Evolutionary conservation across 148 eudicot species (phyloP), one percentile per base, ranked within the genome.

Genomic region (Vaccinium darrowii): DNA sequence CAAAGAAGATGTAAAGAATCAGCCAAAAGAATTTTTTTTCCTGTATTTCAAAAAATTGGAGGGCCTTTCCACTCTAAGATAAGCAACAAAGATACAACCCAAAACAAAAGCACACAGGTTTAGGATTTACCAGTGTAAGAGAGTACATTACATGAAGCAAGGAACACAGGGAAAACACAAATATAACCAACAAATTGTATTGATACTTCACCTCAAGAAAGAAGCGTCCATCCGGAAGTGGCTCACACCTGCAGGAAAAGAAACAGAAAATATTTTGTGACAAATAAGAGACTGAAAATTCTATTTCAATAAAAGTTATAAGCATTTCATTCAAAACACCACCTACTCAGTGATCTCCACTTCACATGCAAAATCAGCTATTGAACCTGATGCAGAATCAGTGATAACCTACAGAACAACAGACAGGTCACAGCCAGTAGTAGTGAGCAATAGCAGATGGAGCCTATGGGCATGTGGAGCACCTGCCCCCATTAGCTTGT

Each of bases 191-290:
- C 52, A 87, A 15, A 10, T 9, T 27, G 51, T 9, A 14, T 36
- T 8, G 14, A 21, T 60, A 58, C 79, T 84, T 84, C 86, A 94
- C 99, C 98, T 97, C 99, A 82, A 97, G 91, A 81, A 94, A 95
- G 88, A 97, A 97, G 58, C 99, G 98, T 14, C 99, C 99, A 91
- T 97, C 99, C 81, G 94, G 95, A 85, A 97, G 98, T 87, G 99
- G 98, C 84, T 97, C 98, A 80, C 99, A 97, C 88, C 99, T 97
- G 88, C 90, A 88, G 36, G 51, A 84, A 84, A 52, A 84, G 50
- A 81, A 50, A 82, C n/a, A 15, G 12, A 82, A 82, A 67, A 36
- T n/a, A 69, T 54, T 3, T 50, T n/a, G 27, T 13, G 1, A 39
- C 62, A 23, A 7, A 54, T 57, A 39, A 23, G 13, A 39, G 75